Conservation (phyloP, 257 asterid species). For the Lithospermum erythrorhizon region DNA sequence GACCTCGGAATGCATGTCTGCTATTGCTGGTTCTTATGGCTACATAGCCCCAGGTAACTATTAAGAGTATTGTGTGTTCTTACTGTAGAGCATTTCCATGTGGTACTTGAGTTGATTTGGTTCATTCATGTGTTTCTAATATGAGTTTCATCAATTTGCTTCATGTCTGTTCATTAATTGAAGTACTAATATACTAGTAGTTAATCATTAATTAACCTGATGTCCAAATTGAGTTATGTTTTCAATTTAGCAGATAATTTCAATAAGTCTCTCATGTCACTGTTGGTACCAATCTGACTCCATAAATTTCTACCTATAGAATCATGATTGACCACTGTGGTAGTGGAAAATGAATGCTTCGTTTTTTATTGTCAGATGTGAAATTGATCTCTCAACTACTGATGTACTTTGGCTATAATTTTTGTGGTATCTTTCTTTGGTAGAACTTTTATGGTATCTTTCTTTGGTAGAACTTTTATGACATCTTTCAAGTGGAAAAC, state of each 20-base stretch:
- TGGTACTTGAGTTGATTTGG: not conserved
- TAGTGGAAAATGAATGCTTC: not conserved
- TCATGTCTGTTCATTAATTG: too few relatives aligned
- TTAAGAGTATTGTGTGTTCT: not conserved
- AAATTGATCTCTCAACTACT: not conserved
- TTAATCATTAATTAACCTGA: not conserved
- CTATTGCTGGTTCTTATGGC: slow-evolving; percentile 96
- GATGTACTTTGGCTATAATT: slow-evolving; percentile 3
- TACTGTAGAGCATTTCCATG: not conserved
- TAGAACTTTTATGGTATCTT: slow-evolving; percentile 8
- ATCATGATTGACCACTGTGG: not conserved
- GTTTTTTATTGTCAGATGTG: not conserved
- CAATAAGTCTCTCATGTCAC: not conserved
- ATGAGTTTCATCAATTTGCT: too few relatives aligned
- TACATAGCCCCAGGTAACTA: slow-evolving; percentile 89
- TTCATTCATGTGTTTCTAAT: too few relatives aligned
- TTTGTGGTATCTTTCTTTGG: slow-evolving; percentile 10
- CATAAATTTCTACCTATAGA: not conserved
- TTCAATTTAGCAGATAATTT: not conserved
- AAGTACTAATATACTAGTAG: not conserved
- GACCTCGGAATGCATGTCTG: slow-evolving; percentile 95
- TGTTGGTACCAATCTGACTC: not conserved
- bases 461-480: slow-evolving; percentile 11
- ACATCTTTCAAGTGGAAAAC: slow-evolving; percentile 1
- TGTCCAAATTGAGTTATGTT: not conserved